phyloP scores from a whole-genome alignment of 2,329 filamentous ascomycete species.

The Xylaria sp. region DNA sequence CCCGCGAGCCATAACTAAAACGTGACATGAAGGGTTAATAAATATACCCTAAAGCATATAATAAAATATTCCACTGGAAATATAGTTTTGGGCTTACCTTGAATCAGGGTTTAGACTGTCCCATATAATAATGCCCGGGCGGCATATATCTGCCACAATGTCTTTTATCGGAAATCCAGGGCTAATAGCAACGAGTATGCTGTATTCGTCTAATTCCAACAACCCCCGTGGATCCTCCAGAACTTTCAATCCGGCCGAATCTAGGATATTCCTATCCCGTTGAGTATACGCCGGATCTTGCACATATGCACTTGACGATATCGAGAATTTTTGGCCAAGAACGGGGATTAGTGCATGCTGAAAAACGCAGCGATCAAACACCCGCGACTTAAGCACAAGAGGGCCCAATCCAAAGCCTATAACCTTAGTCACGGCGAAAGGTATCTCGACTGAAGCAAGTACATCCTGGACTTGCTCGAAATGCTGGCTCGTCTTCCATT shows the following conservation, averaged over 20 bases:
- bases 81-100: constrained; percentile 27
- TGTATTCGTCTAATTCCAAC: constrained; percentile 38
- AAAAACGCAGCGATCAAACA: constrained; percentile 28
- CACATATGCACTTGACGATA: constrained; percentile 29
- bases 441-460: constrained; percentile 35
- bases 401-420: constrained; percentile 37
- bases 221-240: constrained; percentile 41
- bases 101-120: constrained; percentile 8
- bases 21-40: constrained; percentile 27
- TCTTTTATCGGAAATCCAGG: constrained; percentile 36
- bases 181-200: constrained; percentile 40
- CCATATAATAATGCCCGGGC: constrained; percentile 39
- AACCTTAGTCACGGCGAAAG: constrained; percentile 35
- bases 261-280: constrained; percentile 36
- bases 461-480: constrained; percentile 33
- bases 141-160: constrained; percentile 42
- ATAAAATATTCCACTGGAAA: constrained; percentile 15
- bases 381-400: constrained; percentile 27
- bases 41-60: constrained; percentile 15
- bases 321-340: constrained; percentile 32
- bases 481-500: constrained; percentile 38
- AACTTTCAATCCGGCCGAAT: constrained; percentile 38
- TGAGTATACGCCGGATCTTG: constrained; percentile 39
- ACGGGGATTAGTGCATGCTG: constrained; percentile 37
- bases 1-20: constrained; percentile 25